phyloP scores from a whole-genome alignment of 169 alveolate genomes.

The Eimeria sp. region DNA sequence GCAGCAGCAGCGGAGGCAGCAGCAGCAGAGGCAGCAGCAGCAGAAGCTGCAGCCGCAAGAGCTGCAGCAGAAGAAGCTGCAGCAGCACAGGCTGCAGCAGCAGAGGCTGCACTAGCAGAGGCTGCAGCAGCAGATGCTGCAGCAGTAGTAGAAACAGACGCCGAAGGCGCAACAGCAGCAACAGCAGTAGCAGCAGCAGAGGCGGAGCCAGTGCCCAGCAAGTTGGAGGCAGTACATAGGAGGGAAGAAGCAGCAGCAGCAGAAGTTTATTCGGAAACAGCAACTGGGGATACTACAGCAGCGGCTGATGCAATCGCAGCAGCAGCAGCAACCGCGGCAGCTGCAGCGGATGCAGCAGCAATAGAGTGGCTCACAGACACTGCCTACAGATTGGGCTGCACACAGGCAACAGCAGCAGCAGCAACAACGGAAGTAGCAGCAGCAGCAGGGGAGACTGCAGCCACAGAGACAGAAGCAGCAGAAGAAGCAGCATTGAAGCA shows the following conservation, averaged over 20 bases:
- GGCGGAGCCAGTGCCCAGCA: background rate
- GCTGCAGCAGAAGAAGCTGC: background rate
- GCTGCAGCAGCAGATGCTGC: background rate
- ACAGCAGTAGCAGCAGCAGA: background rate
- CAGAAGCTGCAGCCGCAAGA: background rate
- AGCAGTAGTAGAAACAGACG: background rate
- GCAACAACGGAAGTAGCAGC: background rate
- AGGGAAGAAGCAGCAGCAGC: background rate
- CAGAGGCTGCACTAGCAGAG: background rate
- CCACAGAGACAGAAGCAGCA: background rate
- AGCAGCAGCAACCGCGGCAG: conserved; percentile 16
- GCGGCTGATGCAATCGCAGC: background rate
- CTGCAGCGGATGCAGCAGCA: conserved; percentile 23
- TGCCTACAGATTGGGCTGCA: background rate
- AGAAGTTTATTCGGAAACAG: background rate
- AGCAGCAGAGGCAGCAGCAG: conserved; percentile 8
- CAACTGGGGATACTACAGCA: background rate
- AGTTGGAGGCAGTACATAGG: background rate
- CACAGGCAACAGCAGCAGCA: conserved; percentile 21
- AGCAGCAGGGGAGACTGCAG: background rate
- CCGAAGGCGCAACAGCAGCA: background rate
- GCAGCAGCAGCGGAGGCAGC: background rate
- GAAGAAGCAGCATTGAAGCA: background rate
- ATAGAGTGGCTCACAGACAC: conserved; percentile 5
- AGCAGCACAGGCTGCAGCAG: background rate